A percentile compares a stretch with the other conserved stretches of the same genome.
These are phyloP conservation scores for Xylaria grammica DNA, from an alignment of 495 filamentous ascomycete species.

Conservation along the genomic window DNA sequence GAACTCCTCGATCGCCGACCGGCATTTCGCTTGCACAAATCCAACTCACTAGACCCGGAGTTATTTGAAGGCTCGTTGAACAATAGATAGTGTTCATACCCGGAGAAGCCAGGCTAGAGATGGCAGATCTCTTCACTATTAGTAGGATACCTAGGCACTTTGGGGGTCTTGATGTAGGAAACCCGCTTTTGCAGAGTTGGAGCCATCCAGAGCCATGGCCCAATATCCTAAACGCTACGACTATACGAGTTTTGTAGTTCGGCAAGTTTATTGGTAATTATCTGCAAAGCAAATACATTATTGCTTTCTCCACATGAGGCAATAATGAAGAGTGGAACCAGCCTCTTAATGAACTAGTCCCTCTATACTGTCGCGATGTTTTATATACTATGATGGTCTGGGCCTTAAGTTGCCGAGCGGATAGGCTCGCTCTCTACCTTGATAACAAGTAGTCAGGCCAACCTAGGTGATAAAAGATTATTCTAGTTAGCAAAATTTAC, in stretches of 20 bases:
- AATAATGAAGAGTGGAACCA: not conserved
- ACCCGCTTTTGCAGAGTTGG: not conserved
- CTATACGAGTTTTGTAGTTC: constrained; percentile 13
- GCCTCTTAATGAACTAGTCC: not conserved
- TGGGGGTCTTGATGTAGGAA: constrained; percentile 11
- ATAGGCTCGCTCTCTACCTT: no score
- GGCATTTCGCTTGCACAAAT: not conserved
- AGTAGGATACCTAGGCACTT: not conserved
- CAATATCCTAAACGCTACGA: not conserved
- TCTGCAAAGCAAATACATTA: constrained; percentile 13
- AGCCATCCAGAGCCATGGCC: not conserved
- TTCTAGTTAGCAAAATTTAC: no score
- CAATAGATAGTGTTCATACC: not conserved
- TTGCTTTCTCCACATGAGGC: constrained; percentile 6
- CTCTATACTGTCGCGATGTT: not conserved
- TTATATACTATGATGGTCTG: no score
- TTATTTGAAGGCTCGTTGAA: not conserved
- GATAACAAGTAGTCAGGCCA: no score
- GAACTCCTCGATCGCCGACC: not conserved
- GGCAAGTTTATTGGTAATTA: not conserved
- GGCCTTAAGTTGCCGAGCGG: no score
- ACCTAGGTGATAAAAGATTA: no score
- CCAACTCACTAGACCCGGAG: not conserved
- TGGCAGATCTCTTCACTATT: constrained; percentile 6
- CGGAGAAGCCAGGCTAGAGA: not conserved